Evolutionary conservation across 2,329 filamentous ascomycete genomes (phyloP), one percentile per base, ranked within the genome.

Genomic region (Phaeosphaeriaceae sp.): DNA sequence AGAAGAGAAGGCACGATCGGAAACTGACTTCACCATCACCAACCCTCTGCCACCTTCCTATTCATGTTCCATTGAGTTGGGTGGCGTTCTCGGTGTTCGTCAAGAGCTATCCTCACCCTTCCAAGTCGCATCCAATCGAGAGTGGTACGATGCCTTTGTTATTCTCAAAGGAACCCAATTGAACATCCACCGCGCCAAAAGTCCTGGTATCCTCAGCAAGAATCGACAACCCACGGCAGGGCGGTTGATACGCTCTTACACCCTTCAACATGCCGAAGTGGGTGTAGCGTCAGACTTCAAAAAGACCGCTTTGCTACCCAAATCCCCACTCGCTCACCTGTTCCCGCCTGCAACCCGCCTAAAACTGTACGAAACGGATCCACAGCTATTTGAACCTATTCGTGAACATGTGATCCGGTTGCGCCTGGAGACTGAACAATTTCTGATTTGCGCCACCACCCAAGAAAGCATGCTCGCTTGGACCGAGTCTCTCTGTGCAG

Each of bases 271-370:
- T 66, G 88, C 88, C 17, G 88, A 92, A 70, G 83, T 88, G 17
- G 88, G 88, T 9, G 82, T 91, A 53, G 88, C 89, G 8, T 82
- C 84, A 13, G 88, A 92, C 70, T 87, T 89, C 67, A 79, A 82
- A 61, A 89, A 90, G 81, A 68, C 66, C 0, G 50, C 73, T 2
- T 56, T 79, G 23, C 58, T 73, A 0, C 78, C 78, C 7, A 75
- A 75, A 47, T 76, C 73, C 9, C 68, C 76, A 4, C 70, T 80
- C 33, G 78, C 76, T 7, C 73, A 77, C 52, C 63, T 80, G 18
- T 69, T 80, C 2, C 77, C 77, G 17, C 54, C 61, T 2, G 54
- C 69, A 3, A 72, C 75, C 39, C 75, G 56, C 46, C 64, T 62
- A 57, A 74, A 68, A 66, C 54, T 74, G 18, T 79, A 70, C 61